Base-by-base conservation (phyloP, 2,329 filamentous ascomycete genomes). In the Penicillium fuscoglaucum region DNA sequence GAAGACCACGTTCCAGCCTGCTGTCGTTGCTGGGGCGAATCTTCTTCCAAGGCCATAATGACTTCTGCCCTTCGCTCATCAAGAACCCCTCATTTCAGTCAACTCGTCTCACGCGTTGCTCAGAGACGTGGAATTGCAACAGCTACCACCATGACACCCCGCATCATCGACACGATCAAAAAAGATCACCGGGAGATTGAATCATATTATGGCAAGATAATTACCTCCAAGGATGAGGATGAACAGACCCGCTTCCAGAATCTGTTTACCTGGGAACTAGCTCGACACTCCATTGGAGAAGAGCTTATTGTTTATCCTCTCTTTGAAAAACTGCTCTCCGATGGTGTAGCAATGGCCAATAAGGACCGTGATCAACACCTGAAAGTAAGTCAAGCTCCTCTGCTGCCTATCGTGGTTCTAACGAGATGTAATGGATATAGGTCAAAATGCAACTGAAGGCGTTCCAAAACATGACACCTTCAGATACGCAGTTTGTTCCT, bases 221-320 rank as follows among this genome's bases (percentile, higher is more conserved):
- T 77, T 55, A 71, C 71, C 51, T 66, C 75, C 7, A 68, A 63
- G 13, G 72, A 80, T 52, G 59, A 66, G 31, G 77, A 78, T 10
- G 62, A 64, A 37, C 52, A 62, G 44, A 57, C 68, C 10, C 73
- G 75, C 17, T 82, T 70, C 53, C 76, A 79, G 59, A 82, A 82
- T 58, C 74, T 78, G 46, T 80, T 83, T 56, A 76, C 75, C 17
- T 82, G 80, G 80, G 79, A 80, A 59, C 69, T 82, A 3, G 77
- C 80, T 45, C 77, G 80, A 5, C 80, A 82, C 60, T 78, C 78
- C 1, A 73, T 83, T 52, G 79, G 76, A 15, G 79, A 83, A 61
- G 80, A 82, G 61, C 65, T 82, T 46, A 71, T 84, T 10, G 72
- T 84, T 1, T 84, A 84, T 58, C 82, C 82, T 0, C 78, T 77